Base-by-base conservation (phyloP, 1,284 basidiomycete genomes). In the Blastosporella zonata region DNA sequence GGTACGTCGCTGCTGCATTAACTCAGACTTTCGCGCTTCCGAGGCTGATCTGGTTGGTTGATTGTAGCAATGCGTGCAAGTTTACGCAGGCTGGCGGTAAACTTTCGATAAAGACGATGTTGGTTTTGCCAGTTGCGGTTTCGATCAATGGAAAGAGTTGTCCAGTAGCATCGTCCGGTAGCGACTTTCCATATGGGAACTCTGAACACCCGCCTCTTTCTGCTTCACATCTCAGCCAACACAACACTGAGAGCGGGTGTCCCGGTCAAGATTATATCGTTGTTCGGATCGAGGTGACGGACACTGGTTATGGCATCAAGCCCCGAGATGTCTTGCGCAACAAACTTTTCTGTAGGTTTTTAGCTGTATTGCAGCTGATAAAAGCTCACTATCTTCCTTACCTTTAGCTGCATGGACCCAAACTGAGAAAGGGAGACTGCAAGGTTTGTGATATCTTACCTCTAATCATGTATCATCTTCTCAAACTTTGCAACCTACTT, bases 241-340 rank as follows among this genome's bases (percentile, higher is more conserved):
- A 84, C 55, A 78, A 82, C 56, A 61, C 67, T 22, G 60, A 67
- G 39, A 66, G 71, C 51, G 62, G 62, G 33, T 41, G 50, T 13
- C 29, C 59, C 1, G 64, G 71, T 1, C 46, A 74, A 49, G 83
- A 87, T 52, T 70, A 71, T 60, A 84, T 87, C 50, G 78, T 92
- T 28, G 84, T 93, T 9, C 73, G 90, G 49, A 87, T 93, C 36
- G 90, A 93, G 64, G 78, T 93, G 2, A 75, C 77, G 7, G 91
- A 93, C 65, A 93, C 90, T 0, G 91, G 92, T 20, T 82, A 61
- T 54, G 92, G 89, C 1, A 87, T 94, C 55, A 75, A 76, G 52
- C 71, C 75, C 39, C 72, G 74, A 56, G 92, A 94, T 64, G 82
- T 94, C 66, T 72, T 78, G 0, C 79, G 87, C 56, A 79, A 78